A percentile compares a stretch with the other conserved stretches of the same genome.
phyloP scores from a whole-genome alignment of 2,329 filamentous ascomycete species.

The Alternaria angustiovoidea region DNA sequence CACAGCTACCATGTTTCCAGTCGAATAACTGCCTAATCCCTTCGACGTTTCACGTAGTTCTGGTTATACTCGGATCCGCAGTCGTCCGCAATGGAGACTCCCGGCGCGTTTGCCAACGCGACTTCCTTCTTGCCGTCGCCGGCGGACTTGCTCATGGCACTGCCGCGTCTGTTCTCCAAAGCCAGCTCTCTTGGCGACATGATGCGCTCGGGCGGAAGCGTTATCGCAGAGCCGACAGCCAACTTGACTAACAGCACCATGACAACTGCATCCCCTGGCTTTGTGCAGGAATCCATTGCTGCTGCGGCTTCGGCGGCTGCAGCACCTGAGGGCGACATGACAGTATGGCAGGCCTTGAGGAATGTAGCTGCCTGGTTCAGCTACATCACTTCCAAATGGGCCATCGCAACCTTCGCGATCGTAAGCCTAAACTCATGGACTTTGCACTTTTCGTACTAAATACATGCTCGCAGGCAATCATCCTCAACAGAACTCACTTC shows the following conservation, averaged over 20 bases:
- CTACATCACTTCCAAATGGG: conserved; percentile 76
- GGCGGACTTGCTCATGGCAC: conserved; percentile 72
- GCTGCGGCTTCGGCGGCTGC: conserved; percentile 50
- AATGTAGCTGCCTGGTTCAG: conserved; percentile 87
- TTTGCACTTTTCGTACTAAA: conserved; percentile 6
- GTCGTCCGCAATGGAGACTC: conserved; percentile 32
- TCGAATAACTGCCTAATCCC: conserved; percentile 1
- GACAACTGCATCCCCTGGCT: conserved; percentile 42
- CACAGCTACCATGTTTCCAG: conserved; percentile 8
- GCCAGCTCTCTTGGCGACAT: conserved; percentile 70
- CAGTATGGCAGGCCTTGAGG: conserved; percentile 63
- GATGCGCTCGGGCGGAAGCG: conserved; percentile 64
- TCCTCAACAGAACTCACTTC: conserved; percentile 91
- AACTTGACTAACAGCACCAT: conserved; percentile 53
- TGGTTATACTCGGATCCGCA: conserved; percentile 18
- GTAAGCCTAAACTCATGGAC: conserved; percentile 48
- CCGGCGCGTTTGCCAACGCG: conserved; percentile 41
- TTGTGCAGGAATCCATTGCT: conserved; percentile 56
- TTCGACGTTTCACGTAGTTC: not conserved
- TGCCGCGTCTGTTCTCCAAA: conserved; percentile 74
- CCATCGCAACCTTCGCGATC: conserved; percentile 84
- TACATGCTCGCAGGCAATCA: conserved; percentile 67
- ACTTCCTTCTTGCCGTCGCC: conserved; percentile 64
- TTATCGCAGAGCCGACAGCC: conserved; percentile 68
- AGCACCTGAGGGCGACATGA: conserved; percentile 43